A percentile compares a stretch with the other conserved stretches of the same genome.
These are phyloP conservation scores for Fistulinella prunicolor DNA, from an alignment of 768 basidiomycete genomes.

Conservation along the genomic window DNA sequence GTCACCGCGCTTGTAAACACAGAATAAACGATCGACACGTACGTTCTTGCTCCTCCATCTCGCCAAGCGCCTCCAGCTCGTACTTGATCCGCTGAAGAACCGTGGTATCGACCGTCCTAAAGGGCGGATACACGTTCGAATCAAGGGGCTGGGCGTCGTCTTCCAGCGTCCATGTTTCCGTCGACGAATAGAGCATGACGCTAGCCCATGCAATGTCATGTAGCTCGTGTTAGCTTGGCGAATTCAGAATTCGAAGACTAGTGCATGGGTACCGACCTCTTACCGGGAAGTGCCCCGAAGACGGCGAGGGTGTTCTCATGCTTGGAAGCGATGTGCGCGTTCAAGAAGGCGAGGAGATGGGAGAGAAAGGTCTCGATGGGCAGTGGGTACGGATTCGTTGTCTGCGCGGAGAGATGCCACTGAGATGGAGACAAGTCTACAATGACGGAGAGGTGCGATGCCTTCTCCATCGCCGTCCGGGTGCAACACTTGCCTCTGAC, in stretches of 20 bases:
- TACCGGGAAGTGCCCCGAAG: constrained; percentile 82
- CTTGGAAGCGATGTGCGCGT: constrained; percentile 86
- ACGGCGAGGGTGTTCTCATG: constrained; percentile 93
- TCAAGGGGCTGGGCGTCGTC: constrained; percentile 46
- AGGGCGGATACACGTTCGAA: constrained; percentile 81
- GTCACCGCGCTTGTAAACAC: constrained; percentile 8
- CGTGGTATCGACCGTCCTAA: constrained; percentile 69
- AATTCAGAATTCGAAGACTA: too few relatives aligned
- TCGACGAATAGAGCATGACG: constrained; percentile 42
- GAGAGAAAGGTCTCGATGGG: constrained; percentile 73
- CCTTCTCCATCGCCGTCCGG: constrained; percentile 39
- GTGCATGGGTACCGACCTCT: constrained; percentile 57
- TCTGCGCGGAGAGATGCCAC: constrained; percentile 70
- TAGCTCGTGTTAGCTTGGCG: too few relatives aligned
- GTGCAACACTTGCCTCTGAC: too few relatives aligned
- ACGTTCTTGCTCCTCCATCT: constrained; percentile 45
- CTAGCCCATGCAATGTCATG: neutral
- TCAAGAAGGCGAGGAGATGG: constrained; percentile 86
- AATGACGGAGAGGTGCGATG: constrained; percentile 76
- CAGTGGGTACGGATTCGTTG: constrained; percentile 50
- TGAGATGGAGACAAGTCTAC: constrained; percentile 83
- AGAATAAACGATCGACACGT: constrained; percentile 2
- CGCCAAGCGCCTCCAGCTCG: constrained; percentile 55
- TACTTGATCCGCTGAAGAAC: constrained; percentile 59
- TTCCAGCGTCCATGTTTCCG: constrained; percentile 39